These are phyloP conservation scores for Fusarium fujikuroi DNA, from an alignment of 2,329 filamentous ascomycete species.

Conservation along the genomic window DNA sequence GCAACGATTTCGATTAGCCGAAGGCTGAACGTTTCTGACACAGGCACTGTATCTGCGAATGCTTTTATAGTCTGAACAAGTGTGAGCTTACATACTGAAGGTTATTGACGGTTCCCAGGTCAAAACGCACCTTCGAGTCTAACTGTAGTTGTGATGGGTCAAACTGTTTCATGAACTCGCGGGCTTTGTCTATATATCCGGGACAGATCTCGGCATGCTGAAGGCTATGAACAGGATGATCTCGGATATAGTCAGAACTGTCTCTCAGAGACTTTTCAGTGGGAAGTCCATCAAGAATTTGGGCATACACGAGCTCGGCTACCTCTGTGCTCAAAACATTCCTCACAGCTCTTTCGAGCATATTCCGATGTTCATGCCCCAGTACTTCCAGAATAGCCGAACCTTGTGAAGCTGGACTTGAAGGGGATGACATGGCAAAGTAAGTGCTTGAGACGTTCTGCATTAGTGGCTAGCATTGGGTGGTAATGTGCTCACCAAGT, in stretches of 20 bases:
- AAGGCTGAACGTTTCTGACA: background rate
- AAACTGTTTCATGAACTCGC: background rate
- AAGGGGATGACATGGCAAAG: background rate
- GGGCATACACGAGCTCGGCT: conserved; percentile 1
- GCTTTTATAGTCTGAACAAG: background rate
- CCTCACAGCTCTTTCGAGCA: background rate
- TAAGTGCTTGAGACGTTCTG: background rate
- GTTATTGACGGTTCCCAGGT: accelerated
- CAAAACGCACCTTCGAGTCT: background rate
- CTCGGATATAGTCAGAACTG: background rate
- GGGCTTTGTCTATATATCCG: conserved; percentile 13
- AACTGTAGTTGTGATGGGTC: background rate
- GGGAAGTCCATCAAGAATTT: conserved; percentile 26
- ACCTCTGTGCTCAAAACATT: conserved; percentile 1
- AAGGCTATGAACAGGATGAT: background rate
- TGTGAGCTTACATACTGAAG: accelerated
- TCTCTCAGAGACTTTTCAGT: background rate
- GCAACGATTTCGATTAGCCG: conserved; percentile 18
- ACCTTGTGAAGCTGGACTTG: background rate
- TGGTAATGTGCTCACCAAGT: background rate
- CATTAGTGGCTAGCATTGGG: no score
- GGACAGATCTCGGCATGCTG: background rate
- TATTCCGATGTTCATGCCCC: accelerated
- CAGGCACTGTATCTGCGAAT: background rate
- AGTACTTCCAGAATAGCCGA: background rate